Evolutionary conservation across 1,139 yeast species (phyloP).

Genomic region (Blastobotrys proliferans): DNA sequence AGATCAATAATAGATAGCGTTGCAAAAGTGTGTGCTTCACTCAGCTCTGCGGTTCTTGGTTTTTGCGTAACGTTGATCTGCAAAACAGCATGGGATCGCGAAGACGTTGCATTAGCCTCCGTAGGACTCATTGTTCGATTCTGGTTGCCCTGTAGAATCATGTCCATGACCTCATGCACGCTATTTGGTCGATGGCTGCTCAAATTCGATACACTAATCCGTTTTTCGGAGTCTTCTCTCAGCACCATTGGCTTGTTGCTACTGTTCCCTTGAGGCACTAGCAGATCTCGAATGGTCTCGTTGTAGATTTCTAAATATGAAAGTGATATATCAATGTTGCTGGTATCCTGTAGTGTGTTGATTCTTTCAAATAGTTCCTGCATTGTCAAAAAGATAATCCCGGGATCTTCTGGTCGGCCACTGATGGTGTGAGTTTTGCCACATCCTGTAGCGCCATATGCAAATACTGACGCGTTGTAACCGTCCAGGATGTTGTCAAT

Average conservation of each 20-base stretch:
- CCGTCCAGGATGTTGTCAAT: slow-evolving; percentile 78
- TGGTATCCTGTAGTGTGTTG: slow-evolving; percentile 51
- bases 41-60: slow-evolving; percentile 57
- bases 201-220: slow-evolving; percentile 71
- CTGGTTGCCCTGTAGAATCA: slow-evolving; percentile 65
- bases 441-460: slow-evolving; percentile 98
- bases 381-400: slow-evolving; percentile 76
- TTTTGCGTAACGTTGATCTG: slow-evolving; percentile 71
- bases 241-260: slow-evolving; percentile 52
- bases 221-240: slow-evolving; percentile 66
- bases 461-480: slow-evolving; percentile 86
- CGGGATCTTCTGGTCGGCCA: slow-evolving; percentile 72
- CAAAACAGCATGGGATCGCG: slow-evolving; percentile 89
- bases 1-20: slow-evolving; percentile 82
- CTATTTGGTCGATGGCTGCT: slow-evolving; percentile 59
- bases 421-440: slow-evolving; percentile 94
- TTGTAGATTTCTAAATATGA: slow-evolving; percentile 87
- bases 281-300: slow-evolving; percentile 77
- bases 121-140: slow-evolving; percentile 85
- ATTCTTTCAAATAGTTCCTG: slow-evolving; percentile 65
- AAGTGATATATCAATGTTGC: slow-evolving; percentile 55
- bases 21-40: slow-evolving; percentile 68
- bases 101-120: slow-evolving; percentile 84
- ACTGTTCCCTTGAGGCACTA: slow-evolving; percentile 46
- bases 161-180: slow-evolving; percentile 74